A percentile compares a stretch with the other conserved stretches of the same genome.
Conservation (phyloP, 352 stramenopile genomes). For the Phytophthora cajani region DNA sequence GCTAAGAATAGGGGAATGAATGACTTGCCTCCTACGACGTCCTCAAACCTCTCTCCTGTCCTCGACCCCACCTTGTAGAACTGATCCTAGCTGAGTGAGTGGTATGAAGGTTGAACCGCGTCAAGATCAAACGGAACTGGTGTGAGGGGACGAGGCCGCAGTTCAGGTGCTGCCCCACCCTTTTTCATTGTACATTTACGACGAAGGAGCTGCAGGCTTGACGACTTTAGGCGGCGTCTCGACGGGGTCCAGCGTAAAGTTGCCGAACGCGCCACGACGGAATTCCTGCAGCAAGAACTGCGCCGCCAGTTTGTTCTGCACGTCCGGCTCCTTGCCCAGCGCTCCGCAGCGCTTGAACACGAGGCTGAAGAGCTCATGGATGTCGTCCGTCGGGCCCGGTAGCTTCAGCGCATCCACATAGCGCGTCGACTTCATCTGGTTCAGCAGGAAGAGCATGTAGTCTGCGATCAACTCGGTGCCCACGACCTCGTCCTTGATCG, state of each 20-base stretch:
- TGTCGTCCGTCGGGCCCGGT: constrained; percentile 71
- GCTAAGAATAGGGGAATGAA: constrained; percentile 34
- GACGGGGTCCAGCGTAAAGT: constrained; percentile 84
- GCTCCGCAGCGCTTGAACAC: constrained; percentile 77
- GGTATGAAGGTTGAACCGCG: constrained; percentile 4
- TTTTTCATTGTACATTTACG: constrained; percentile 27
- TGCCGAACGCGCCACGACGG: constrained; percentile 75
- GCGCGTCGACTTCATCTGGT: constrained; percentile 75
- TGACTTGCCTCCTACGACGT: constrained; percentile 12
- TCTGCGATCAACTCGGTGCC: constrained; percentile 88
- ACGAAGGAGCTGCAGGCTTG: constrained; percentile 15
- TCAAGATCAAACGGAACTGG: constrained; percentile 18
- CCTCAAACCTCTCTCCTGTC: constrained; percentile 21
- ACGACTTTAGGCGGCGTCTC: constrained; percentile 15
- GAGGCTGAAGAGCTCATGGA: constrained; percentile 66
- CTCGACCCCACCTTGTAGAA: constrained; percentile 3
- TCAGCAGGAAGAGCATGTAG: constrained; percentile 90
- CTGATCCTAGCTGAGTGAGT: constrained; percentile 12
- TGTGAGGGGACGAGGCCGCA: constrained; percentile 9
- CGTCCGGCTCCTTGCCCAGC: constrained; percentile 79
- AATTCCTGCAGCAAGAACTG: constrained; percentile 81
- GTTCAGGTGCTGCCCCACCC: not conserved
- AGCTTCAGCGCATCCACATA: constrained; percentile 84
- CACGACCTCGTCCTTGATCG: constrained; percentile 89
- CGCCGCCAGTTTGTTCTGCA: constrained; percentile 69